Evolutionary conservation across 2,329 filamentous ascomycete species (phyloP).

Genomic region (Bisporella sp.): DNA sequence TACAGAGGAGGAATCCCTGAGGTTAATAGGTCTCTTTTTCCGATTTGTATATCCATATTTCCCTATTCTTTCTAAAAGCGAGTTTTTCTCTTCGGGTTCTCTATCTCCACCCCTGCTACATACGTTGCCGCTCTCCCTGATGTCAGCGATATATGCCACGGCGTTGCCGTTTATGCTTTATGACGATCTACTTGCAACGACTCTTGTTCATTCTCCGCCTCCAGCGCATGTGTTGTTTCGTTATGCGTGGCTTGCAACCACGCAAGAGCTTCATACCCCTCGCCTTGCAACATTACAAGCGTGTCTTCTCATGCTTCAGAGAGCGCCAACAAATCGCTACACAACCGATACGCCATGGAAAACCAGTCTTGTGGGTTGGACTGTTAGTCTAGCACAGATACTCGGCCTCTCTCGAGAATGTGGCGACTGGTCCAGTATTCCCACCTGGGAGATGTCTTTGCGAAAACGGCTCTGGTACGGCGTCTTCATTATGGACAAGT

Average conservation of each 20-base stretch:
- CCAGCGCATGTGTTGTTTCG: constrained; percentile 24
- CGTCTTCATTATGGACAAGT: constrained; percentile 29
- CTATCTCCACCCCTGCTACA: constrained; percentile 25
- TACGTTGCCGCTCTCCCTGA: constrained; percentile 29
- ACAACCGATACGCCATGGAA: constrained; percentile 29
- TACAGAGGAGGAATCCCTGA: constrained; percentile 26
- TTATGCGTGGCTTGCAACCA: constrained; percentile 25
- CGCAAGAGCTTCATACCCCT: constrained; percentile 28
- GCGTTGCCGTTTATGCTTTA: constrained; percentile 37
- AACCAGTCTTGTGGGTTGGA: constrained; percentile 27
- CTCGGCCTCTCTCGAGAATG: constrained; percentile 27
- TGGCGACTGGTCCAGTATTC: constrained; percentile 24
- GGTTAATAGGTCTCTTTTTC: constrained; percentile 34
- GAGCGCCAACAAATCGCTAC: constrained; percentile 27
- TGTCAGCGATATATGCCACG: constrained; percentile 36
- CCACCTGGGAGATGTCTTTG: constrained; percentile 25
- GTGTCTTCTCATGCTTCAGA: constrained; percentile 27
- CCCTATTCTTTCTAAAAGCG: constrained; percentile 32
- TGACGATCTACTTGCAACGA: constrained; percentile 31
- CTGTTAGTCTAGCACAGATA: constrained; percentile 27
- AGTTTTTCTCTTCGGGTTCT: constrained; percentile 22
- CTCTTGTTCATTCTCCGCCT: constrained; percentile 26
- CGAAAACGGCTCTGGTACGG: constrained; percentile 28
- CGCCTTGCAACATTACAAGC: constrained; percentile 28
- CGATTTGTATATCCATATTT: constrained; percentile 38